These are phyloP conservation scores for Aspergillus sclerotiicarbonarius DNA, from an alignment of 495 filamentous ascomycete species.

Conservation along the genomic window DNA sequence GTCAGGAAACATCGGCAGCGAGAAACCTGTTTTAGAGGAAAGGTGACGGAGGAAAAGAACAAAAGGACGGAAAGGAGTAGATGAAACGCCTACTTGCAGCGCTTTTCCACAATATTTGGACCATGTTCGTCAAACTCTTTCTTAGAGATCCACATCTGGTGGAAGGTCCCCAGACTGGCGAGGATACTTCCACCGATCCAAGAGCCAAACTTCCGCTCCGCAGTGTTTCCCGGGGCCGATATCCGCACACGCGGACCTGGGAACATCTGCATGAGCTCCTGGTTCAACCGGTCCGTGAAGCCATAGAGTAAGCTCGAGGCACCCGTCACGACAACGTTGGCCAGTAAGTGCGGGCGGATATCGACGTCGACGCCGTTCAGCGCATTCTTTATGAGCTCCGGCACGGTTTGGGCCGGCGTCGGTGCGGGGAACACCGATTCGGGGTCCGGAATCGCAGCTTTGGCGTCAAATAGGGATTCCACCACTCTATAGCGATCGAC, in stretches of 20 bases:
- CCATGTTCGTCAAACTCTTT: constrained; percentile 63
- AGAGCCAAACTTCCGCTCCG: constrained; percentile 82
- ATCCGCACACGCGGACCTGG: constrained; percentile 82
- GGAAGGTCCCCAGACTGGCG: constrained; percentile 95
- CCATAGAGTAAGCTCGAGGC: constrained; percentile 80
- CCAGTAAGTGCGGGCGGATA: constrained; percentile 74
- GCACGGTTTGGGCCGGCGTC: constrained; percentile 70
- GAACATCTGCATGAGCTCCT: constrained; percentile 73
- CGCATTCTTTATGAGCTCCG: constrained; percentile 72
- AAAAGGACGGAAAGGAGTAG: background rate
- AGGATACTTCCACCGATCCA: constrained; percentile 98
- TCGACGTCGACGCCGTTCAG: constrained; percentile 83
- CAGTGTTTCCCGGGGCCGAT: constrained; percentile 76
- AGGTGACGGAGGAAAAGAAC: constrained; percentile 1
- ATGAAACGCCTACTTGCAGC: constrained; percentile 46
- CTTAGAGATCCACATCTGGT: constrained; percentile 96
- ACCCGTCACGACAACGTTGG: constrained; percentile 91
- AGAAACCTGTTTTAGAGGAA: background rate
- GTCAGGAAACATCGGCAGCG: background rate
- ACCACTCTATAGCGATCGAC: constrained; percentile 78
- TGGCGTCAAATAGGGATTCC: constrained; percentile 86
- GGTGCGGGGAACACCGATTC: constrained; percentile 48
- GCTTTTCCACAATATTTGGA: constrained; percentile 59
- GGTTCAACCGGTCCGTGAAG: constrained; percentile 83
- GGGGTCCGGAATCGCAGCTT: constrained; percentile 49